These are phyloP conservation scores for Uncinocarpus reesii DNA, from an alignment of 2,329 filamentous ascomycete genomes.

Conservation along the genomic window DNA sequence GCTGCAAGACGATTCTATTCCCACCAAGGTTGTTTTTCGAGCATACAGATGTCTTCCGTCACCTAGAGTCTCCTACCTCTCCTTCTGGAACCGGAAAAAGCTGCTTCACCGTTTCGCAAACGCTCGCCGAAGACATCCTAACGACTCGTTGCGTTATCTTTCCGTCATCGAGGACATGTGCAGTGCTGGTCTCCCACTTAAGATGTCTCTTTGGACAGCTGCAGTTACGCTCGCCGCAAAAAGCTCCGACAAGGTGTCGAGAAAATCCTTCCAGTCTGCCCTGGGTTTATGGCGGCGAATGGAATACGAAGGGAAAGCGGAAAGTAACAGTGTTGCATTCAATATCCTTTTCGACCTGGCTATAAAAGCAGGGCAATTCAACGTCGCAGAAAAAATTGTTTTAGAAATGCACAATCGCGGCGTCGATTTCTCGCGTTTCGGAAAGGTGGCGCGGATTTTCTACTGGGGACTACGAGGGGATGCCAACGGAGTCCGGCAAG, in stretches of 20 bases:
- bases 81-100: slow-evolving; percentile 45
- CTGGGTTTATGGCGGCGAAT: slow-evolving; percentile 80
- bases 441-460: slow-evolving; percentile 71
- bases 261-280: slow-evolving; percentile 54
- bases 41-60: slow-evolving; percentile 44
- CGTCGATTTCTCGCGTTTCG: slow-evolving; percentile 62
- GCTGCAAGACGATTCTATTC: slow-evolving; percentile 35
- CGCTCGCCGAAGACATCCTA: slow-evolving; percentile 29
- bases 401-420: slow-evolving; percentile 65
- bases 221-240: slow-evolving; percentile 70
- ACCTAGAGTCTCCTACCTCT: slow-evolving; percentile 45
- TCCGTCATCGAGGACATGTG: slow-evolving; percentile 75
- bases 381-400: slow-evolving; percentile 73
- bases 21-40: slow-evolving; percentile 43
- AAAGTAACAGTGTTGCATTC: slow-evolving; percentile 70
- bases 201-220: slow-evolving; percentile 65
- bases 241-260: slow-evolving; percentile 51
- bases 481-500: slow-evolving; percentile 59
- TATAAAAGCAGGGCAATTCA: slow-evolving; percentile 72
- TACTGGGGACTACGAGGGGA: slow-evolving; percentile 69
- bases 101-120: slow-evolving; percentile 61
- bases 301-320: slow-evolving; percentile 60
- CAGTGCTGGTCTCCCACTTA: slow-evolving; percentile 58
- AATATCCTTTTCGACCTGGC: slow-evolving; percentile 87
- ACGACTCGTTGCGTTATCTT: slow-evolving; percentile 67